Base-by-base conservation (phyloP, 129 eudicot genomes). In the Mikania micrantha region DNA sequence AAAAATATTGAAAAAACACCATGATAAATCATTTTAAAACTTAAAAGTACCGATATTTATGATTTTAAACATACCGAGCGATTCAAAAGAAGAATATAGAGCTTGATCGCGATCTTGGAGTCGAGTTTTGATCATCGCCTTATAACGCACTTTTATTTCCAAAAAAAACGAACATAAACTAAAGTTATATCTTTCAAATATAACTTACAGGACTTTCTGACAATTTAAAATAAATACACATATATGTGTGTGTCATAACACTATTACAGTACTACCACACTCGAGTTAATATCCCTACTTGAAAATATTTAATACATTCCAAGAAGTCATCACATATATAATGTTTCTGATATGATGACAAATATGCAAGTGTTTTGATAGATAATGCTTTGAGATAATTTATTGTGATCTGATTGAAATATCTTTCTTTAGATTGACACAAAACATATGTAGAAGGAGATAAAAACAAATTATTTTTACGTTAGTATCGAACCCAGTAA, bases 11-110 rank as follows among this genome's bases (percentile, higher is more conserved):
- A 36, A 44, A 27, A 63, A 34, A 15, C 7, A 36, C 34, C 29
- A 48, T 27, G 13, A 16, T 24, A 35, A 25, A n/a, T n/a, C n/a
- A n/a, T n/a, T n/a, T 9, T 11, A 28, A 38, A 2, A 35, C n/a
- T n/a, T n/a, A 3, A 58, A 28, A 20, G 13, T 58, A 58, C 5
- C 38, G 6, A 59, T 19, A 17, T 20, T 41, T 17, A 32, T 2
- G 40, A 27, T 22, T 8, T 8, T 8, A 64, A 42, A 41, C 72
- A 4, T 74, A 74, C 78, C 78, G 16, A 65, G 59, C 0, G 66
- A 28, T 64, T 74, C 58, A 15, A 40, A 39, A 8, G 45, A 29
- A 64, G 56, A 50, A 39, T 27, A 40, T 52, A 20, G 13, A 73
- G 38, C 16, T 40, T 40, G 53, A 63, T 53, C 66, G 19, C 17